phyloP scores from a whole-genome alignment of 75 land plant species.

The Pinus taeda region DNA sequence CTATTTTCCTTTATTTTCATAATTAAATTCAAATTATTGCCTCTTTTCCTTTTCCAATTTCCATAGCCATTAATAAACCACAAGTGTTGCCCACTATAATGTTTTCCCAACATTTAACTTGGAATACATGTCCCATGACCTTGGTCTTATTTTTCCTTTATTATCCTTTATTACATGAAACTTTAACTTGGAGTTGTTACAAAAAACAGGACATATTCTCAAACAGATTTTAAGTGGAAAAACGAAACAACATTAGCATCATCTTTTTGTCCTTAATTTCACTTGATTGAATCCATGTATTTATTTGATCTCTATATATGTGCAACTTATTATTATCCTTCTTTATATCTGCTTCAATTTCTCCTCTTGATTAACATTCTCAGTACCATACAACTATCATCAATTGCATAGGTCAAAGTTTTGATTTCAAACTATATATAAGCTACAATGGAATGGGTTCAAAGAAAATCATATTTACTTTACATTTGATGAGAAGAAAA shows the following conservation, averaged over 20 bases:
- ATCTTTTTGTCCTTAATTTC: constrained; percentile 98
- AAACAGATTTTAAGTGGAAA: not conserved
- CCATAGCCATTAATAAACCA: too few species aligned
- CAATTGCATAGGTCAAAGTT: not conserved
- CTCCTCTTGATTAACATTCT: constrained; percentile 98
- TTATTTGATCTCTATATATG: constrained; percentile 93
- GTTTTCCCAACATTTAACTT: too few species aligned
- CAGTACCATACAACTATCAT: constrained; percentile 89
- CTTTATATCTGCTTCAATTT: constrained; percentile 97
- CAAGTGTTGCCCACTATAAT: too few species aligned
- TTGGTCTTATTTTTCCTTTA: too few species aligned
- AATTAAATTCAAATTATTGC: too few species aligned
- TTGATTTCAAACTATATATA: not conserved
- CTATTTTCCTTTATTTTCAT: too few species aligned
- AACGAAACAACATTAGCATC: not conserved
- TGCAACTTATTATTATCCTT: constrained; percentile 99
- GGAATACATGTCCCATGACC: too few species aligned
- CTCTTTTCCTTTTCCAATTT: too few species aligned
- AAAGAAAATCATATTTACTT: not conserved
- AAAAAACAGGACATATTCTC: not conserved
- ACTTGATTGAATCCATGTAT: constrained; percentile 98
- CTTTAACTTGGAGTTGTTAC: too few species aligned
- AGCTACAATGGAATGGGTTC: not conserved
- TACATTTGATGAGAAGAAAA: not conserved
- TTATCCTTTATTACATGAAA: too few species aligned